Conservation (phyloP, 495 filamentous ascomycete genomes). For the Emericellopsis terricola region DNA sequence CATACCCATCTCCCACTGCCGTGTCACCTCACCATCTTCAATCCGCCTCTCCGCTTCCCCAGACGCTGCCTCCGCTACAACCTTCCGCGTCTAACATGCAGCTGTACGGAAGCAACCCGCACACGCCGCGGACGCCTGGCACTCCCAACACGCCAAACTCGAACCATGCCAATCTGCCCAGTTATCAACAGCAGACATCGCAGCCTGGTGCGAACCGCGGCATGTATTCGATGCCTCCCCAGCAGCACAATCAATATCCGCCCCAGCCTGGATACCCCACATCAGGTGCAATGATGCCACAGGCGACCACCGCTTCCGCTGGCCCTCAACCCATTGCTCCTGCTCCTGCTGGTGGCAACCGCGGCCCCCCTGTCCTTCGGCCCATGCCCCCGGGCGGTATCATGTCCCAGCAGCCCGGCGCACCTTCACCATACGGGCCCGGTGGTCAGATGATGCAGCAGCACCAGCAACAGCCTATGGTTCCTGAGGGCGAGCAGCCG, state of each 20-base stretch:
- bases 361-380: conserved; percentile 33
- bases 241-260: conserved; percentile 19
- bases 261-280: conserved; percentile 39
- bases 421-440: conserved; percentile 30
- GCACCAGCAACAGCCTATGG: conserved; percentile 16
- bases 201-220: conserved; percentile 17
- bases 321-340: conserved; percentile 59
- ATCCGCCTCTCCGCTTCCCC: conserved; percentile 37
- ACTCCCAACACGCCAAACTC: conserved; percentile 44
- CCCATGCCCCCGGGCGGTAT: conserved; percentile 47
- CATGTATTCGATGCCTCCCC: conserved; percentile 11
- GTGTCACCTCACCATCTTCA: conserved; percentile 41
- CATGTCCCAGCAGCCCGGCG: conserved; percentile 26
- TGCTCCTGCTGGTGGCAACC: conserved; percentile 40
- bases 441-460: conserved; percentile 23
- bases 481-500: conserved; percentile 38
- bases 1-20: conserved; percentile 30
- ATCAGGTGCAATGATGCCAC: conserved; percentile 44
- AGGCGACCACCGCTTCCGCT: conserved; percentile 42
- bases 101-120: conserved; percentile 40
- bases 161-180: conserved; percentile 35
- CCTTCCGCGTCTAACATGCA: conserved; percentile 45
- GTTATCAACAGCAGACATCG: conserved; percentile 33
- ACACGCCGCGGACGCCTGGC: conserved; percentile 42
- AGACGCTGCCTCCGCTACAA: conserved; percentile 57